phyloP scores from a whole-genome alignment of 2,329 filamentous ascomycete genomes.

The Knufia petricola region DNA sequence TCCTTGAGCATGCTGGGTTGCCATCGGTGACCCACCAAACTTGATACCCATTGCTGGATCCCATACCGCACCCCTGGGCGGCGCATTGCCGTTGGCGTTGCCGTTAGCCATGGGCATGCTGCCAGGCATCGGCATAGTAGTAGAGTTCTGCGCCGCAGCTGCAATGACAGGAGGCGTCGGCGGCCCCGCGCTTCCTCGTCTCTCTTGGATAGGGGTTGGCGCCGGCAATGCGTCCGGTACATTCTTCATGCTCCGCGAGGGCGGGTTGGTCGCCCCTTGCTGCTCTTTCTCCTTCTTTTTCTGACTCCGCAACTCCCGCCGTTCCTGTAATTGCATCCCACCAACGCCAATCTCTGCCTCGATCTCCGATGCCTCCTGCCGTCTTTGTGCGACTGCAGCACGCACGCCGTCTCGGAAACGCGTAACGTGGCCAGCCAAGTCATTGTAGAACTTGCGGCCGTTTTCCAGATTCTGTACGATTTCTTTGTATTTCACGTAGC shows the following conservation, averaged over 20 bases:
- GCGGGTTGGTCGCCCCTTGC: slow-evolving; percentile 29
- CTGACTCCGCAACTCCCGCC: slow-evolving; percentile 32
- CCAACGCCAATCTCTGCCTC: slow-evolving; percentile 64
- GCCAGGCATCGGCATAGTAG: slow-evolving; percentile 24
- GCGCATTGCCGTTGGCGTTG: no score
- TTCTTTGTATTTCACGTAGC: slow-evolving; percentile 93
- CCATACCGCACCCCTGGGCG: slow-evolving; percentile 52
- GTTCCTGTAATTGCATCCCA: slow-evolving; percentile 41
- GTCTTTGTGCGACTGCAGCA: slow-evolving; percentile 68
- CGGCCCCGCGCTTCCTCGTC: slow-evolving; percentile 20
- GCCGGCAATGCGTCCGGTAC: slow-evolving; percentile 33
- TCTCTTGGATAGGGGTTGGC: slow-evolving; percentile 34
- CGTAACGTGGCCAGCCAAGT: slow-evolving; percentile 77
- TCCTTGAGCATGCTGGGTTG: slow-evolving; percentile 4
- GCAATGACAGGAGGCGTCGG: slow-evolving; percentile 20
- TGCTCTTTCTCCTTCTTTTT: slow-evolving; percentile 25
- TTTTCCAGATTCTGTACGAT: slow-evolving; percentile 85
- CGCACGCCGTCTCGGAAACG: slow-evolving; percentile 73
- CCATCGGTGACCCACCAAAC: slow-evolving; percentile 46
- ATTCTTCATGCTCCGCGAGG: slow-evolving; percentile 26
- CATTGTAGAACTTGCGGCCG: slow-evolving; percentile 93
- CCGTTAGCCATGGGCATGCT: neutral
- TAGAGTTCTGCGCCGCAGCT: slow-evolving; percentile 46
- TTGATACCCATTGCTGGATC: slow-evolving; percentile 71
- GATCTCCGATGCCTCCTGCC: slow-evolving; percentile 68